These are phyloP conservation scores for Tulasnella sp. DNA, from an alignment of 768 basidiomycete species.

Conservation along the genomic window DNA sequence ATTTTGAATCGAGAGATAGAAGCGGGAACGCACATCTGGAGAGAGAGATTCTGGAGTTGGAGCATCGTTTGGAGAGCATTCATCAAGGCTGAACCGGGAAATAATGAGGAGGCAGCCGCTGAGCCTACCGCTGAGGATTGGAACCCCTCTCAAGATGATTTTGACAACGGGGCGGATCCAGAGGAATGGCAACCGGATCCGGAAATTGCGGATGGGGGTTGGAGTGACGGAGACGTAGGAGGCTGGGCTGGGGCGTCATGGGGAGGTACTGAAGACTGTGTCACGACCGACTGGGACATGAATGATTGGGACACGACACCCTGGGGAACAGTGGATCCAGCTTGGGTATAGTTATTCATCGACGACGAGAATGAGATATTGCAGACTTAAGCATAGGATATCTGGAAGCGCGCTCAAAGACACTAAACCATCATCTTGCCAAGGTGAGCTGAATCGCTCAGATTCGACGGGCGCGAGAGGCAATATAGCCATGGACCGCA, in stretches of 20 bases:
- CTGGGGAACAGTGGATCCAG: background rate
- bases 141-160: background rate
- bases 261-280: background rate
- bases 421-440: too few relatives aligned
- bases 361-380: too few relatives aligned
- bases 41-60: conserved; percentile 6
- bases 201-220: background rate
- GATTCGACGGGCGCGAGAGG: too few relatives aligned
- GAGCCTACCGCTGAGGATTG: background rate
- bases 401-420: too few relatives aligned
- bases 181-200: background rate
- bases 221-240: background rate
- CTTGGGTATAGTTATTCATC: background rate
- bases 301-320: background rate
- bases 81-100: background rate
- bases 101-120: background rate
- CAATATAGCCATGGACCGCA: too few relatives aligned
- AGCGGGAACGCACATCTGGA: conserved; percentile 36
- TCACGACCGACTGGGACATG: background rate
- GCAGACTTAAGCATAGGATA: too few relatives aligned
- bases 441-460: too few relatives aligned
- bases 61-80: conserved; percentile 14
- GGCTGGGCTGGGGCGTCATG: background rate
- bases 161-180: background rate
- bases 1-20: conserved; percentile 25